Evolutionary conservation across 768 basidiomycete species (phyloP), one percentile per base, ranked within the genome.

Genomic region (Suillus tomentosus): DNA sequence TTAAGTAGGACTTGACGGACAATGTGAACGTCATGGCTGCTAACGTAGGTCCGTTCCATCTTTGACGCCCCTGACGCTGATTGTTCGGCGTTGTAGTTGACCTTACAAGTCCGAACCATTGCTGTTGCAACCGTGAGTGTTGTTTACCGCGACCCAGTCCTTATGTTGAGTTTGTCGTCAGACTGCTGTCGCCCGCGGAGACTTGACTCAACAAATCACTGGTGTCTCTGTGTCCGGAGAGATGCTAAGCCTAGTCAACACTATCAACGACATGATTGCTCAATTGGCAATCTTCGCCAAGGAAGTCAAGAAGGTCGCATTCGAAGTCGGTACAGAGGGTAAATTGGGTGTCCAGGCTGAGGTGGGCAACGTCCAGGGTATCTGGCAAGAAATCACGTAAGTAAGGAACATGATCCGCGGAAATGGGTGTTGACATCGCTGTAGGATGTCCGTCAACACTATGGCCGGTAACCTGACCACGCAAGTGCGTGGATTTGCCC

Each of bases 241-340:
- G 79, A 96, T 99, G 81, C 81, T 96, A n/a, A 90, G 87, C 67
- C 81, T 99, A 68, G 96, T 97, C 58, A 94, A 95, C 77, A 99
- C 97, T 19, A 99, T 99, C 86, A 98, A 98, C 78, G 89, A 91
- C 75, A 88, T 88, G 87, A 87, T 88, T 70, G 87, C 86, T 68
- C 84, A 86, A 64, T 75, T 88, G 63, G 86, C 86, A 19, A 84
- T 87, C 69, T 91, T 90, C 74, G 89, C 88, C 57, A 83, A 85
- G 34, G 88, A 91, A 72, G 90, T 98, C 64, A 98, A 95, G 77
- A 93, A 96, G 72, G 96, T 99, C 61, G 97, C 97, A 2, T 82
- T 95, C 40, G 96, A 99, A 76, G 96, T 99, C 72, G 96, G 96
- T 54, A 98, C 96, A 15, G 95, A 98, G 72, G 96, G 97, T n/a